Conservation (phyloP, 441 rosid genomes). For the Pelargonium hybrid region DNA sequence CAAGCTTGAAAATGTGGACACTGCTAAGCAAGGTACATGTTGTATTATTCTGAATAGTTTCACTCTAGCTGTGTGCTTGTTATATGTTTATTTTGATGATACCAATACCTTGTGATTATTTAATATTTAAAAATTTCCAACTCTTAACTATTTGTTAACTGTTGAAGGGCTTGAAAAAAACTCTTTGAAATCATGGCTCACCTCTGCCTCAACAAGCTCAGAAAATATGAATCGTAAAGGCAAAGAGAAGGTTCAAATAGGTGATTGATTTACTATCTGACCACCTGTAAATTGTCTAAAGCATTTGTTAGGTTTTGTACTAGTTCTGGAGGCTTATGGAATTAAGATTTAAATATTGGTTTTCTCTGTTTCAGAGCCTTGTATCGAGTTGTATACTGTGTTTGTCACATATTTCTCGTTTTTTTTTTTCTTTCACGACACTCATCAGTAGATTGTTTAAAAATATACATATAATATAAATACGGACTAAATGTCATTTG, state of each 20-base stretch:
- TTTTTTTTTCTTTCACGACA: neutral
- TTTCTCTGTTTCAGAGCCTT: neutral
- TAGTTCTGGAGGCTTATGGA: neutral
- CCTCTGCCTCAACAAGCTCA: constrained; percentile 38
- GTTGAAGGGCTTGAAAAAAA: constrained; percentile 48
- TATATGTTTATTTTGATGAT: neutral
- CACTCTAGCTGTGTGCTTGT: neutral
- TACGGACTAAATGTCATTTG: neutral
- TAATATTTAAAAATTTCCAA: constrained; percentile 5
- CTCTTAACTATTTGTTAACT: constrained; percentile 15
- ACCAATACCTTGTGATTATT: neutral
- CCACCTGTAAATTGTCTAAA: neutral
- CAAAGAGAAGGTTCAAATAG: constrained; percentile 27
- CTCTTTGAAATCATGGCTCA: constrained; percentile 64
- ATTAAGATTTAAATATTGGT: constrained; percentile 1
- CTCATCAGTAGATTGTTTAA: neutral
- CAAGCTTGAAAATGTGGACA: constrained; percentile 63
- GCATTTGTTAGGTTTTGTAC: neutral
- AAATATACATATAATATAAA: neutral
- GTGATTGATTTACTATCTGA: constrained; percentile 26
- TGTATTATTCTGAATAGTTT: neutral
- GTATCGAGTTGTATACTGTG: neutral
- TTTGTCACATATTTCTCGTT: neutral
- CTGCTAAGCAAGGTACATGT: constrained; percentile 47
- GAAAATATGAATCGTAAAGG: constrained; percentile 23